These are phyloP conservation scores for Barbatosphaeria neglecta DNA, from an alignment of 495 filamentous ascomycete genomes.

Conservation along the genomic window DNA sequence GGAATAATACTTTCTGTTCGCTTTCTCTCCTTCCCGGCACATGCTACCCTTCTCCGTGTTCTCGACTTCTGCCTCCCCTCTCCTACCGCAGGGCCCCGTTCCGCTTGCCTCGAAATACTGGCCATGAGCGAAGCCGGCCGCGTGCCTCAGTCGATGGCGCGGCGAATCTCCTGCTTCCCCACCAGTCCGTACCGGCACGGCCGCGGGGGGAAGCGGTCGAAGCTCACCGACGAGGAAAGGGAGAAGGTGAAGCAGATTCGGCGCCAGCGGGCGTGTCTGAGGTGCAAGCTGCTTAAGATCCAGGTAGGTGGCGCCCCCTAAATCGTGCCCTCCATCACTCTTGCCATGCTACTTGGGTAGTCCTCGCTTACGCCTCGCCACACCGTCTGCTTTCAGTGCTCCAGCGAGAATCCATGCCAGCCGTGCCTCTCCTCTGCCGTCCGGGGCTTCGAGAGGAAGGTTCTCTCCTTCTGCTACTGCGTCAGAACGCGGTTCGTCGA, in stretches of 20 bases:
- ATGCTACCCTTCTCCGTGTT: neutral
- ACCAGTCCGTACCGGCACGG: neutral
- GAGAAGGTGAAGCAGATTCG: constrained; percentile 56
- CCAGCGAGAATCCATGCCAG: constrained; percentile 12
- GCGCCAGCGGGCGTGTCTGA: constrained; percentile 60
- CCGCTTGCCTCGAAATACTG: neutral
- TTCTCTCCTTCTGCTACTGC: constrained; percentile 16
- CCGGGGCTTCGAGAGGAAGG: constrained; percentile 10
- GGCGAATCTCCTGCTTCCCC: constrained; percentile 6
- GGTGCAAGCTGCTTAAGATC: constrained; percentile 62
- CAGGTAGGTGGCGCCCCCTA: constrained; percentile 8
- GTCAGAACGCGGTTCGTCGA: constrained; percentile 12
- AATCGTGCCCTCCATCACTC: no score
- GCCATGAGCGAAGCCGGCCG: neutral
- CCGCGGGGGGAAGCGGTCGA: constrained; percentile 25
- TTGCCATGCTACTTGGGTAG: no score
- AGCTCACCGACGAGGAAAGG: constrained; percentile 45
- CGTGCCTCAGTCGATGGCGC: neutral
- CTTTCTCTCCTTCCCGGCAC: no score
- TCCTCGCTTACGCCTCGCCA: no score
- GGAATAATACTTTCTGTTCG: no score
- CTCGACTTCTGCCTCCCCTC: neutral
- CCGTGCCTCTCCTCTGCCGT: constrained; percentile 13
- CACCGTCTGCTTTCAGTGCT: no score
- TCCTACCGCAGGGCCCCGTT: neutral